Evolutionary conservation across 2,329 filamentous ascomycete species (phyloP).

Genomic region (Colletotrichum gloeosporioides): DNA sequence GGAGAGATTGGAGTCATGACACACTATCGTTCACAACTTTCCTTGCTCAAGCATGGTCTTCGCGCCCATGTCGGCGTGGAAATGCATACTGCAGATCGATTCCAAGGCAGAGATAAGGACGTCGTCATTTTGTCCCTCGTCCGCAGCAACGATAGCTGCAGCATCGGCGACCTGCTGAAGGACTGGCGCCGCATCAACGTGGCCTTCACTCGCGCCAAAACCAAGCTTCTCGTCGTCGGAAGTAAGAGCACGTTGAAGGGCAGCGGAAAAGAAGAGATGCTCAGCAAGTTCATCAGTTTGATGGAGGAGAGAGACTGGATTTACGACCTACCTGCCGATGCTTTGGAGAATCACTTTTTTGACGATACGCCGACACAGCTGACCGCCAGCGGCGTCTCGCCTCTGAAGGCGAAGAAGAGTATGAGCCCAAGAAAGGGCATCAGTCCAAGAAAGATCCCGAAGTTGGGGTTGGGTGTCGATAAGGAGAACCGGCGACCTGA

Average conservation of each 20-base stretch:
- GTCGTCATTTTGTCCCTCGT: slow-evolving; percentile 88
- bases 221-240: slow-evolving; percentile 88
- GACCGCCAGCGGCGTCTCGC: slow-evolving; percentile 34
- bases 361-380: slow-evolving; percentile 60
- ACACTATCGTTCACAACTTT: slow-evolving; percentile 92
- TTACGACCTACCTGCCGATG: slow-evolving; percentile 70
- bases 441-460: background rate
- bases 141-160: slow-evolving; percentile 79
- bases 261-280: slow-evolving; percentile 74
- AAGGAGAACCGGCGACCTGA: slow-evolving; percentile 54
- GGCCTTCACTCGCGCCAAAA: slow-evolving; percentile 90
- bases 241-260: slow-evolving; percentile 80
- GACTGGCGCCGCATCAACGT: slow-evolving; percentile 97
- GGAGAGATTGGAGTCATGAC: slow-evolving; percentile 92
- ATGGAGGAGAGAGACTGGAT: slow-evolving; percentile 84
- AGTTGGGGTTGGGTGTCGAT: slow-evolving; percentile 26
- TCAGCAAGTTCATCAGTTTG: slow-evolving; percentile 76
- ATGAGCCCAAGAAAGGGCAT: background rate
- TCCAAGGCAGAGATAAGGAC: slow-evolving; percentile 96
- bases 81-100: slow-evolving; percentile 96
- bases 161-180: slow-evolving; percentile 88
- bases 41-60: slow-evolving; percentile 77
- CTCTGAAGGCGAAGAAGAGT: background rate
- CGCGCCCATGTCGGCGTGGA: slow-evolving; percentile 71
- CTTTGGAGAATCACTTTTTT: slow-evolving; percentile 72